Percentiles rank a stretch among this genome's conserved stretches.
Evolutionary conservation across 805 yeast genomes (phyloP).

Genomic region (Candida nemodendra): DNA sequence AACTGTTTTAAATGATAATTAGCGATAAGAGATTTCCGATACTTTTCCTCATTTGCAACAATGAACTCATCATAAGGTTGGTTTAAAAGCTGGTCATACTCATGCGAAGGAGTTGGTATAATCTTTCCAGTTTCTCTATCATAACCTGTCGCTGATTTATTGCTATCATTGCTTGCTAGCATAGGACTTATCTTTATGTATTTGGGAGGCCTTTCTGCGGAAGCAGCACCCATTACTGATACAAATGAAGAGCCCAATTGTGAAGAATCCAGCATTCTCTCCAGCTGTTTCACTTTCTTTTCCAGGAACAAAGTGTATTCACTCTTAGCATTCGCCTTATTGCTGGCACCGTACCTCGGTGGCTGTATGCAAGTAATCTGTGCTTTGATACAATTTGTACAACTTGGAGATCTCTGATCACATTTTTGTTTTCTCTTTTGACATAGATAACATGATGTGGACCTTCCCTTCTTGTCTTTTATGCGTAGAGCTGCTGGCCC

Average conservation of each 20-base stretch:
- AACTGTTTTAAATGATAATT: slow-evolving; percentile 49
- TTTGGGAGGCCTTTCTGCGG: slow-evolving; percentile 21
- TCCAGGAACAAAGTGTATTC: slow-evolving; percentile 59
- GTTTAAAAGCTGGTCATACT: slow-evolving; percentile 20
- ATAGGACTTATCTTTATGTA: slow-evolving; percentile 30
- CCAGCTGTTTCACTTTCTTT: slow-evolving; percentile 51
- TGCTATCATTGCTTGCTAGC: slow-evolving; percentile 6
- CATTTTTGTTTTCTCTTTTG: slow-evolving; percentile 62
- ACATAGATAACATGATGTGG: slow-evolving; percentile 55
- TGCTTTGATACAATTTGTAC: slow-evolving; percentile 66
- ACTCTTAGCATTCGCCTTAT: slow-evolving; percentile 44
- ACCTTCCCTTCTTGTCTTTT: slow-evolving; percentile 51
- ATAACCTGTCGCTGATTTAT: neutral
- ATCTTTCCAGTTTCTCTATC: neutral
- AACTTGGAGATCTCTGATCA: slow-evolving; percentile 62
- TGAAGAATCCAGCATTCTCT: slow-evolving; percentile 40
- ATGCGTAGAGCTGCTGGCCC: neutral
- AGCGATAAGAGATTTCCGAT: slow-evolving; percentile 31
- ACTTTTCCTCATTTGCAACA: slow-evolving; percentile 11
- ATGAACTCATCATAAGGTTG: slow-evolving; percentile 24
- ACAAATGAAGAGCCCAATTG: slow-evolving; percentile 6
- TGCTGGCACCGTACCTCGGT: slow-evolving; percentile 46
- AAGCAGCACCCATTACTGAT: slow-evolving; percentile 1
- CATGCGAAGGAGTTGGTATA: slow-evolving; percentile 9
- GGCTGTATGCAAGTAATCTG: slow-evolving; percentile 65